A percentile compares a stretch with the other conserved stretches of the same genome.
phyloP scores from a whole-genome alignment of 2,329 filamentous ascomycete species.

The Botrytis byssoidea region DNA sequence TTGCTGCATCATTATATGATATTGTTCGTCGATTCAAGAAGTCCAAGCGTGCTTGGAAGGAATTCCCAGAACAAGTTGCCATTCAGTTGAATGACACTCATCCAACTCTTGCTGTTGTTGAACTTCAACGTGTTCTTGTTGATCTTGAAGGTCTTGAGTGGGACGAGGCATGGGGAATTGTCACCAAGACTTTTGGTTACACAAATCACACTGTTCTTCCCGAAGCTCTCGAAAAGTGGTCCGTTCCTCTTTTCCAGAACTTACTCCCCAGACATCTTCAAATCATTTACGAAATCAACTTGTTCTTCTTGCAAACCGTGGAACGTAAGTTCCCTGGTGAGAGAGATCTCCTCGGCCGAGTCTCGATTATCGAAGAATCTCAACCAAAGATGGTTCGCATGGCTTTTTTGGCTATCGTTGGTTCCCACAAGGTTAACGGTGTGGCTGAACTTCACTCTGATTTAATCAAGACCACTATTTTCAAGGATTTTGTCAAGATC shows the following conservation, averaged over 20 bases:
- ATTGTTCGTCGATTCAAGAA: conserved; percentile 99
- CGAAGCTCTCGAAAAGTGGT: conserved; percentile 98
- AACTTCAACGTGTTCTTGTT: conserved; percentile 87
- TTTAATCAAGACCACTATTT: conserved; percentile 97
- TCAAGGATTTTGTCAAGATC: conserved; percentile 96
- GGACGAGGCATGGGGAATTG: conserved; percentile 87
- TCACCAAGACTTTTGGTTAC: conserved; percentile 81
- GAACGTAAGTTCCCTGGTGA: conserved; percentile 90
- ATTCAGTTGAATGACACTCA: conserved; percentile 99
- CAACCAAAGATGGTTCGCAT: conserved; percentile 98
- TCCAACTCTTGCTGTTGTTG: conserved; percentile 92
- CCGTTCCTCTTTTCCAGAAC: conserved; percentile 86
- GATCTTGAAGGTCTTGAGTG: conserved; percentile 90
- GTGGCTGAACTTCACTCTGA: conserved; percentile 97
- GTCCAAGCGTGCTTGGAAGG: conserved; percentile 82
- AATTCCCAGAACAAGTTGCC: conserved; percentile 91
- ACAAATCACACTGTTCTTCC: conserved; percentile 98
- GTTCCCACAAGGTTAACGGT: conserved; percentile 98
- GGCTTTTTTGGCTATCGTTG: conserved; percentile 92
- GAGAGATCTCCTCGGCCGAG: conserved; percentile 76
- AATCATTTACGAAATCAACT: conserved; percentile 98
- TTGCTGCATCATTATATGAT: conserved; percentile 91
- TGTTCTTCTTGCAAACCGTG: conserved; percentile 86
- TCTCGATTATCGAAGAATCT: conserved; percentile 98
- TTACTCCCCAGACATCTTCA: conserved; percentile 91